These are phyloP conservation scores for Phytophthora podocarpi DNA, from an alignment of 352 stramenopile species.

Conservation along the genomic window DNA sequence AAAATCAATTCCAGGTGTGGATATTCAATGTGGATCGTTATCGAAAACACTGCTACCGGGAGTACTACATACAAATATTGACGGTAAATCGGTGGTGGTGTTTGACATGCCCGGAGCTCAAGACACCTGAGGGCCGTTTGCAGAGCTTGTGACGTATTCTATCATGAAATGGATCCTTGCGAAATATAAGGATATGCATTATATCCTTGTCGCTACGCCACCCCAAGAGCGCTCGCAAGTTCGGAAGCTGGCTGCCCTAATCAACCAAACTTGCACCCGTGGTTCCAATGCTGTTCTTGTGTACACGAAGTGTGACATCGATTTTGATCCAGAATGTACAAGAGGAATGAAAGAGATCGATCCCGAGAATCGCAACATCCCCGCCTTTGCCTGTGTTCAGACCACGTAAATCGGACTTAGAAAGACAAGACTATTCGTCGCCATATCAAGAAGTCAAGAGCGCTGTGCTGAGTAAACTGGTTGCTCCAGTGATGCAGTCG, in stretches of 20 bases:
- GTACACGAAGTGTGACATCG: not conserved
- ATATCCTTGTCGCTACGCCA: slow-evolving; percentile 8
- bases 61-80: not conserved
- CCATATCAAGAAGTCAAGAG: not conserved
- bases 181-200: slow-evolving; percentile 5
- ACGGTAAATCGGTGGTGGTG: not conserved
- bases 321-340: not conserved
- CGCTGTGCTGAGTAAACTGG: not conserved
- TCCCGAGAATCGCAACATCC: not conserved
- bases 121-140: slow-evolving; percentile 24
- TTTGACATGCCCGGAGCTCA: slow-evolving; percentile 23
- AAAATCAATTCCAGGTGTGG: slow-evolving; percentile 10
- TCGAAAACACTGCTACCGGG: slow-evolving; percentile 12
- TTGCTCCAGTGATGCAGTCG: not conserved
- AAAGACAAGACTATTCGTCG: slow-evolving; percentile 6
- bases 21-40: slow-evolving; percentile 6
- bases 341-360: not conserved
- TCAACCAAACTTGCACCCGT: not conserved
- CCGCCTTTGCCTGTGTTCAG: not conserved
- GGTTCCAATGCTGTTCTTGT: not conserved
- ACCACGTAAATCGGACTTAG: not conserved
- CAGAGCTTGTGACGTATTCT: slow-evolving; percentile 13
- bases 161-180: slow-evolving; percentile 15
- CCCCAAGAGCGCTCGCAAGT: slow-evolving; percentile 12
- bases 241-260: not conserved